Evolutionary conservation across 768 basidiomycete species (phyloP).

Genomic region (Neoboletus magnificus): DNA sequence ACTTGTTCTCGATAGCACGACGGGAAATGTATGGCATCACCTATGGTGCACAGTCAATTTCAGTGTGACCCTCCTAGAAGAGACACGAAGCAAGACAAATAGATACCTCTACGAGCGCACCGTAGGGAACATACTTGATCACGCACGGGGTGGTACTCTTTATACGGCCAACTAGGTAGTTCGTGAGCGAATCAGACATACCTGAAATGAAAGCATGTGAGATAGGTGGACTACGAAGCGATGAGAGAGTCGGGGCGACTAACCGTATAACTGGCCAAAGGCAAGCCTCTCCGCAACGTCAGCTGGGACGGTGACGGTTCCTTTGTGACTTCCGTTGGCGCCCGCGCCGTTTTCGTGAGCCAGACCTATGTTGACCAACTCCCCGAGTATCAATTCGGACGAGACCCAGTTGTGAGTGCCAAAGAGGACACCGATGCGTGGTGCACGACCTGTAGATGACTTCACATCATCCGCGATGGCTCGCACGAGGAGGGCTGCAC

Average conservation of each 20-base stretch:
- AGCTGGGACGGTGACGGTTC: constrained; percentile 42
- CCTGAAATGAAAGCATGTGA: constrained; percentile 41
- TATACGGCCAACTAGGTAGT: constrained; percentile 59
- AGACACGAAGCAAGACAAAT: background rate
- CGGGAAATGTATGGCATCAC: constrained; percentile 90
- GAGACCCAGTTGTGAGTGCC: constrained; percentile 85
- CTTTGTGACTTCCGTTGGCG: constrained; percentile 17
- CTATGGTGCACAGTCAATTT: constrained; percentile 29
- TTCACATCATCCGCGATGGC: constrained; percentile 52
- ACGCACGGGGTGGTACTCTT: constrained; percentile 59
- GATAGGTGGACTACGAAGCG: background rate
- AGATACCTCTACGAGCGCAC: constrained; percentile 59
- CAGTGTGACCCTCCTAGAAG: too few species aligned
- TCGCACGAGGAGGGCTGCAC: constrained; percentile 53
- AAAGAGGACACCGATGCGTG: constrained; percentile 64
- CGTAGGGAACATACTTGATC: constrained; percentile 83
- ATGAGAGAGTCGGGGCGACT: constrained; percentile 25
- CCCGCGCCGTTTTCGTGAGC: constrained; percentile 22
- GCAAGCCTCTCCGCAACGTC: constrained; percentile 63
- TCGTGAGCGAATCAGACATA: constrained; percentile 81
- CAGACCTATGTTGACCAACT: constrained; percentile 56
- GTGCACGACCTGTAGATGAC: constrained; percentile 11
- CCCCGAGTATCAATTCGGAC: constrained; percentile 56
- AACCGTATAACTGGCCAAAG: constrained; percentile 84
- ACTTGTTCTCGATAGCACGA: constrained; percentile 91